Conservation (phyloP, 257 asterid genomes). For the Nemophila menziesii region DNA sequence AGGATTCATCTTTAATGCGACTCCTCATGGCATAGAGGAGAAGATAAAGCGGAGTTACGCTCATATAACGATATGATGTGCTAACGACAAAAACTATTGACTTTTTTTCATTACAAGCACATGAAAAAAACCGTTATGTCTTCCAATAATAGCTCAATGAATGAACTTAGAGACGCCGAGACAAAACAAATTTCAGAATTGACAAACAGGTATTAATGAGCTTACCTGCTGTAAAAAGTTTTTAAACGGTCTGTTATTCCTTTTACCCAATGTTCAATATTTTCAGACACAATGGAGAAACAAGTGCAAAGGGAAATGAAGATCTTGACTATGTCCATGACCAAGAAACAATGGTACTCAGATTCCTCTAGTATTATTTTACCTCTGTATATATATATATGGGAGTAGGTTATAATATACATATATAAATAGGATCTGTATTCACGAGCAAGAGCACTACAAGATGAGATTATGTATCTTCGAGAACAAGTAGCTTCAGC, state of each 20-base stretch:
- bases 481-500: conserved; percentile 75
- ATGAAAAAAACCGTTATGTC: neutral
- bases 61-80: neutral
- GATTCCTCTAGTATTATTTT: conserved; percentile 13
- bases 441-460: conserved; percentile 52
- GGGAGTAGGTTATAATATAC: neutral
- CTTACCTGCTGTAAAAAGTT: conserved; percentile 14
- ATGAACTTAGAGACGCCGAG: conserved; percentile 30
- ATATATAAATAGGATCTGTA: conserved; percentile 38
- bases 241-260: conserved; percentile 2
- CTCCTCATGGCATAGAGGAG: neutral
- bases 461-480: conserved; percentile 58
- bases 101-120: neutral
- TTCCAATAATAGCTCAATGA: conserved; percentile 29
- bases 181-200: conserved; percentile 27
- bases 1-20: neutral
- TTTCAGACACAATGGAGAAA: conserved; percentile 42
- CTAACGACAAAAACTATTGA: conserved; percentile 1
- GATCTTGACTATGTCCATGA: conserved; percentile 30
- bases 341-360: conserved; percentile 56
- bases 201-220: conserved; percentile 35
- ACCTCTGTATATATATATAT: neutral
- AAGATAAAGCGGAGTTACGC: neutral
- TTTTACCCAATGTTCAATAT: conserved; percentile 14
- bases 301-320: conserved; percentile 43